phyloP scores from a whole-genome alignment of 164 flowering plant species.

The Kalanchoe fedtschenkoi region DNA sequence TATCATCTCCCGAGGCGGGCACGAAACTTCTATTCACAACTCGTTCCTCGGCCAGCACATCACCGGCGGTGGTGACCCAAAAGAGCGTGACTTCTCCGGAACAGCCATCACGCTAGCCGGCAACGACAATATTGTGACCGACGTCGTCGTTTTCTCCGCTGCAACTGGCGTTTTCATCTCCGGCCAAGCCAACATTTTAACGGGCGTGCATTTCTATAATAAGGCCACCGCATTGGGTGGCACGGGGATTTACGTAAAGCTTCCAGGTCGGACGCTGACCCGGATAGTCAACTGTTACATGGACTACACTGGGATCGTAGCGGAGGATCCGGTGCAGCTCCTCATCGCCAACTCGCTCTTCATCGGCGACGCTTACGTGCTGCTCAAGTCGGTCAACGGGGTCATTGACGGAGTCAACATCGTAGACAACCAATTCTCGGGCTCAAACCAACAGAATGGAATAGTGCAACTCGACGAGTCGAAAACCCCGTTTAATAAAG shows the following conservation, averaged over 20 bases:
- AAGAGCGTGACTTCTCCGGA: slow-evolving; percentile 60
- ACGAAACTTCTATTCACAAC: slow-evolving; percentile 66
- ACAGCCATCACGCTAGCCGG: slow-evolving; percentile 50
- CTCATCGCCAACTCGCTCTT: slow-evolving; percentile 51
- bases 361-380: slow-evolving; percentile 66
- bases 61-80: slow-evolving; percentile 62
- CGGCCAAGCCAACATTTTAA: slow-evolving; percentile 64
- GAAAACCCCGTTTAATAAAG: slow-evolving; percentile 29
- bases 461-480: slow-evolving; percentile 70
- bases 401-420: slow-evolving; percentile 47
- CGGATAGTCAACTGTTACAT: slow-evolving; percentile 67
- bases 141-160: slow-evolving; percentile 75
- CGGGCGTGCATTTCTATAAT: slow-evolving; percentile 90
- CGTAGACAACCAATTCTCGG: slow-evolving; percentile 77
- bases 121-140: slow-evolving; percentile 75
- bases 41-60: slow-evolving; percentile 84
- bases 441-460: slow-evolving; percentile 35
- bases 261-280: slow-evolving; percentile 66
- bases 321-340: slow-evolving; percentile 90
- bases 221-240: slow-evolving; percentile 94
- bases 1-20: slow-evolving; percentile 51
- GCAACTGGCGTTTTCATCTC: slow-evolving; percentile 42
- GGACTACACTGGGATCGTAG: slow-evolving; percentile 83
- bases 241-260: slow-evolving; percentile 55
- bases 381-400: slow-evolving; percentile 60